phyloP scores from a whole-genome alignment of 495 filamentous ascomycete genomes.

The Xanthoparmelia taractica region DNA sequence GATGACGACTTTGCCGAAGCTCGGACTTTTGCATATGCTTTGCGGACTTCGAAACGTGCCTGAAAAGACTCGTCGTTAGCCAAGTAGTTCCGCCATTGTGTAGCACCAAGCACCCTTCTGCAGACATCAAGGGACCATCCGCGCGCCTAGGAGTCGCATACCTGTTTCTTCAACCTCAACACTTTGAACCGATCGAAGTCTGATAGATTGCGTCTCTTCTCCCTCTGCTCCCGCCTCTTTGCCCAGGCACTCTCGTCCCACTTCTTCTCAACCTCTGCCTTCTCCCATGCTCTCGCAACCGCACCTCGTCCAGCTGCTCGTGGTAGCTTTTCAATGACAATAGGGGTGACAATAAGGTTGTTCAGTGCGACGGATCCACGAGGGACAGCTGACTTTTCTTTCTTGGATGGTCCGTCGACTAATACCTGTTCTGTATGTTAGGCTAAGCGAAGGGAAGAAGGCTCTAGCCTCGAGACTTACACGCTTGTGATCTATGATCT shows the following conservation, averaged over 20 bases:
- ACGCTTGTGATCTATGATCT: constrained; percentile 99
- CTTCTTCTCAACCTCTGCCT: constrained; percentile 78
- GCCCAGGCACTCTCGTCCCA: constrained; percentile 84
- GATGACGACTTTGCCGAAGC: constrained; percentile 46
- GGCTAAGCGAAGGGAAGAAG: background rate
- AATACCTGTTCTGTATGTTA: constrained; percentile 57
- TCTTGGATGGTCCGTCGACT: constrained; percentile 81
- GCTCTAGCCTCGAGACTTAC: constrained; percentile 53
- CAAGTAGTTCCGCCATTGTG: background rate
- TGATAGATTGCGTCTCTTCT: constrained; percentile 81
- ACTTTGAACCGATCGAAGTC: constrained; percentile 99
- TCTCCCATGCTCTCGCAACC: constrained; percentile 79
- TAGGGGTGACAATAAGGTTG: constrained; percentile 77
- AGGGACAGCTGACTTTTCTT: constrained; percentile 65
- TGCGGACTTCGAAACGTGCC: constrained; percentile 91
- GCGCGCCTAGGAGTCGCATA: constrained; percentile 33
- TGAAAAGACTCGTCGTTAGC: constrained; percentile 30
- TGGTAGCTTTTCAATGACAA: constrained; percentile 81
- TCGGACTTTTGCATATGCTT: constrained; percentile 74
- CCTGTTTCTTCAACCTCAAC: constrained; percentile 94
- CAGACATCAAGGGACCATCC: background rate
- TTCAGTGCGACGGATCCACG: constrained; percentile 75
- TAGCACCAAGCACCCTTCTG: background rate
- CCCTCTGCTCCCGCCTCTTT: constrained; percentile 72
- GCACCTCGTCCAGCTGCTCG: constrained; percentile 74